Evolutionary conservation across 495 filamentous ascomycete species (phyloP).

Genomic region (Xylaria grammica): DNA sequence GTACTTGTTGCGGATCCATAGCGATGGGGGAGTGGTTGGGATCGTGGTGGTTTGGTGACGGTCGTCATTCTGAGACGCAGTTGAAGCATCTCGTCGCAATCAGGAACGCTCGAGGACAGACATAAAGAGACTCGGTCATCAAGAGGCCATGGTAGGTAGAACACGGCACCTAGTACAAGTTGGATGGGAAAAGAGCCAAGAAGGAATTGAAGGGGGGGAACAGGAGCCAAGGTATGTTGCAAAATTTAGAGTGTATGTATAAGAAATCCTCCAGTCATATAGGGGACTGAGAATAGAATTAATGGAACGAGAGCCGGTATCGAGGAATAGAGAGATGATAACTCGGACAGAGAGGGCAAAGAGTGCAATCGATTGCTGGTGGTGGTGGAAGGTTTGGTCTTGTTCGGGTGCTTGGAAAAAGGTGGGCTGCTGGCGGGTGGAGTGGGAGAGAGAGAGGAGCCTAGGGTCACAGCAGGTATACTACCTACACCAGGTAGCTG

Average conservation of each 20-base stretch:
- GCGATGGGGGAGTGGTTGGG: conserved; percentile 28
- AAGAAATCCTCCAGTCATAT: not conserved
- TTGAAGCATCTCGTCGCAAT: conserved; percentile 38
- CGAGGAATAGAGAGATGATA: conserved; percentile 14
- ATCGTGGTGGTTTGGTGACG: conserved; percentile 29
- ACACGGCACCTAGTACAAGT: not conserved
- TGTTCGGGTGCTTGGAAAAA: conserved; percentile 10
- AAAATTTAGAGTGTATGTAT: conserved; percentile 6
- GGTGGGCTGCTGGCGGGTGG: conserved; percentile 16
- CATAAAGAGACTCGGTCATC: conserved; percentile 38
- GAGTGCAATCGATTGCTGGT: conserved; percentile 20
- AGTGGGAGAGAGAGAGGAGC: not conserved
- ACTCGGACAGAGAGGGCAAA: conserved; percentile 6
- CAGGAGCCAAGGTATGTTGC: conserved; percentile 7
- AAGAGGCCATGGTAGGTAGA: conserved; percentile 29
- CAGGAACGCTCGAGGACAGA: conserved; percentile 17
- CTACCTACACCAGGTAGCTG: not conserved
- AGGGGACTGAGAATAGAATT: conserved; percentile 2
- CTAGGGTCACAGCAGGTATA: not conserved
- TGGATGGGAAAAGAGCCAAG: not conserved
- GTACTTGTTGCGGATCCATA: conserved; percentile 42
- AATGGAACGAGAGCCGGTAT: conserved; percentile 5
- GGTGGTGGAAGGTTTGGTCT: conserved; percentile 23
- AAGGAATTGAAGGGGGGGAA: not conserved
- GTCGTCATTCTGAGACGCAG: conserved; percentile 42